Percentiles rank a stretch among this genome's conserved stretches.
Conservation (phyloP, 495 filamentous ascomycete species). For the Aspergillus kassunensis region DNA sequence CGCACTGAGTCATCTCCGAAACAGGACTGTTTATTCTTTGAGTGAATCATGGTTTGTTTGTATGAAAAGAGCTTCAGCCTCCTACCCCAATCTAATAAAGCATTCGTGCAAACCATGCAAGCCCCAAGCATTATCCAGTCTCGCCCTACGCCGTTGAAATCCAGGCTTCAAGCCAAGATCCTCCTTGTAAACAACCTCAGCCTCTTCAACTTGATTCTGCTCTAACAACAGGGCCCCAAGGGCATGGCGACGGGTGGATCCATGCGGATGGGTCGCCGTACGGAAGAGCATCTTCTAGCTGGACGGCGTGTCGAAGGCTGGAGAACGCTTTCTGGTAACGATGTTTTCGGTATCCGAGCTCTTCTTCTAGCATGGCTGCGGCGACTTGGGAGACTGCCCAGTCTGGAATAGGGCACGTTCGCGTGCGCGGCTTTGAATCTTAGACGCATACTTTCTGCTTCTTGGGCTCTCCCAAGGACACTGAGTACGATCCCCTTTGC, state of each 20-base stretch:
- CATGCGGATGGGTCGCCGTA: conserved; percentile 66
- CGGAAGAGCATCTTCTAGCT: conserved; percentile 48
- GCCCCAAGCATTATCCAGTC: conserved; percentile 2
- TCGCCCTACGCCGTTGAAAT: background rate
- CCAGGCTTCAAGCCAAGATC: conserved; percentile 43
- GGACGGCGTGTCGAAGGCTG: conserved; percentile 48
- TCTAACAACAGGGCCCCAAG: conserved; percentile 58
- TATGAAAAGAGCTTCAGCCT: background rate
- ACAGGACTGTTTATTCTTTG: too few relatives aligned
- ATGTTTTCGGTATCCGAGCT: too few relatives aligned
- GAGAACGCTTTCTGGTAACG: conserved; percentile 43
- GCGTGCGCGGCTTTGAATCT: too few relatives aligned
- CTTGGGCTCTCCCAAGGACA: too few relatives aligned
- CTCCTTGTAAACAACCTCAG: conserved; percentile 48
- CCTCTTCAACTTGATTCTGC: conserved; percentile 51
- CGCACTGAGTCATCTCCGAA: too few relatives aligned
- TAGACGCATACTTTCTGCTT: too few relatives aligned
- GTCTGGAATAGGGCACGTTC: too few relatives aligned
- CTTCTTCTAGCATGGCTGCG: too few relatives aligned
- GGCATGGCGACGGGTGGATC: conserved; percentile 64
- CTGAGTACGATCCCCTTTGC: too few relatives aligned
- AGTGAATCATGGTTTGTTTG: too few relatives aligned
- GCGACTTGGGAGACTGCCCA: too few relatives aligned
- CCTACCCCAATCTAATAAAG: background rate
- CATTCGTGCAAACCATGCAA: conserved; percentile 6